Evolutionary conservation across 345 rosid species (phyloP), one percentile per base, ranked within the genome.

Genomic region (Turritis glabra): DNA sequence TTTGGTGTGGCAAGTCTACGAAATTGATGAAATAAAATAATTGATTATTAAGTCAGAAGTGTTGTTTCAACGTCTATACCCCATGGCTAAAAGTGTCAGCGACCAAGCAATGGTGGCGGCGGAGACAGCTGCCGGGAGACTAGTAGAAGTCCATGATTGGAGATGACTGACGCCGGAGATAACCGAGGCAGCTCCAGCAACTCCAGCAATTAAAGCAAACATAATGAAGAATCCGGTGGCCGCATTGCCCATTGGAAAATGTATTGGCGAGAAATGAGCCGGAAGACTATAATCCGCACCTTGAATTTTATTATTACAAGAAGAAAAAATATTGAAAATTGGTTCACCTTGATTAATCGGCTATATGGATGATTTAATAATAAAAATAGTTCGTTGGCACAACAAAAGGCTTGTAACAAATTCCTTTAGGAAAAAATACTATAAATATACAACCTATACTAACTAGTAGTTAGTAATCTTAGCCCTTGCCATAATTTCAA

Each of bases 231-330:
- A 94, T 50, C 98, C 98, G 0, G 98, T 94, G 9, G 99, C 99
- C 11, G 92, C 93, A 55, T 94, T 94, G 12, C 99, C 97, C 96
- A 94, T 94, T 0, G 97, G 97, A 78, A 91, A 94, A 76, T 82
- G 78, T 65, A 94, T 86, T 0, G 99, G 96, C 7, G 97, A 94
- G 78, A 94, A 94, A 84, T 94, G 96, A 0, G 89, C 92, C 0
- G 99, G 97, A 38, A 94, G 97, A 10, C 80, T 70, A 8, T 75
- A 84, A 8, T 72, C 92, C 38, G 95, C 84, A 35, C 95, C 97
- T 93, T 84, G 29, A 83, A 17, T n/a, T 21, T 47, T 55, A 4
- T 17, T 17, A 22, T n/a, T 4, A 8, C 3, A 33, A 19, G 25
- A 33, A 19, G 25, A 37, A 4, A 65, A 26, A 17, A 18, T 5